These are phyloP conservation scores for Wallacemonas sp. DNA, from an alignment of 208 protist species.

Conservation along the genomic window DNA sequence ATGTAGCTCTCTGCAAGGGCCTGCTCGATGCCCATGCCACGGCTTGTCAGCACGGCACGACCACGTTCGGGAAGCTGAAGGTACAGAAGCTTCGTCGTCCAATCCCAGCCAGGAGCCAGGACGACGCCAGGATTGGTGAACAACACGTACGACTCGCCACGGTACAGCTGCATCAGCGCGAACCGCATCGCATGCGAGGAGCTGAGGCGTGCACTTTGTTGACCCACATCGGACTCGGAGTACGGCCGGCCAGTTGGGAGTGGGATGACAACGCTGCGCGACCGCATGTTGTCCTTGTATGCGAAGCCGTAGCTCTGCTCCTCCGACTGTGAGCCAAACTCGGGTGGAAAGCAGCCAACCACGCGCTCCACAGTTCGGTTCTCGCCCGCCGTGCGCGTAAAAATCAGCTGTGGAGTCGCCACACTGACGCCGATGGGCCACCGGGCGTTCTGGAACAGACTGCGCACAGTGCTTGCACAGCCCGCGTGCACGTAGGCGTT, in stretches of 20 bases:
- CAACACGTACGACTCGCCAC: conserved; percentile 63
- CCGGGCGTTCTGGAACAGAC: conserved; percentile 32
- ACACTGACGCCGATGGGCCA: conserved; percentile 26
- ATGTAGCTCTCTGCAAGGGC: background rate
- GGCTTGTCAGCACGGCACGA: conserved; percentile 34
- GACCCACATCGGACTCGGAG: background rate
- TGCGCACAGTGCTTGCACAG: conserved; percentile 34
- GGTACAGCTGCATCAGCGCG: conserved; percentile 44
- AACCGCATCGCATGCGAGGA: conserved; percentile 24
- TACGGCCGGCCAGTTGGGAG: background rate
- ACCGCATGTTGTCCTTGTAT: conserved; percentile 56
- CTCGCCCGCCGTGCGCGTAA: background rate
- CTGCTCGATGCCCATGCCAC: background rate
- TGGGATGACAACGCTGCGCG: conserved; percentile 46
- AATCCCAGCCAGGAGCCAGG: conserved; percentile 43
- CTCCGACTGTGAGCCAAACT: conserved; percentile 22
- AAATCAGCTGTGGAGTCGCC: conserved; percentile 27
- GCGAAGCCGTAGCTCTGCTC: conserved; percentile 40
- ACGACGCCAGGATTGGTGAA: conserved; percentile 28
- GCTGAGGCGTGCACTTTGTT: background rate
- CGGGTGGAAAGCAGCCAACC: conserved; percentile 32
- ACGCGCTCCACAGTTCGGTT: conserved; percentile 12
- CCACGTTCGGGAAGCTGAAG: conserved; percentile 26
- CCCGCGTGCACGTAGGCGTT: conserved; percentile 1
- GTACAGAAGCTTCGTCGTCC: conserved; percentile 40